These are phyloP conservation scores for Eucalyptus viminalis DNA, from an alignment of 345 rosid genomes.

Conservation along the genomic window DNA sequence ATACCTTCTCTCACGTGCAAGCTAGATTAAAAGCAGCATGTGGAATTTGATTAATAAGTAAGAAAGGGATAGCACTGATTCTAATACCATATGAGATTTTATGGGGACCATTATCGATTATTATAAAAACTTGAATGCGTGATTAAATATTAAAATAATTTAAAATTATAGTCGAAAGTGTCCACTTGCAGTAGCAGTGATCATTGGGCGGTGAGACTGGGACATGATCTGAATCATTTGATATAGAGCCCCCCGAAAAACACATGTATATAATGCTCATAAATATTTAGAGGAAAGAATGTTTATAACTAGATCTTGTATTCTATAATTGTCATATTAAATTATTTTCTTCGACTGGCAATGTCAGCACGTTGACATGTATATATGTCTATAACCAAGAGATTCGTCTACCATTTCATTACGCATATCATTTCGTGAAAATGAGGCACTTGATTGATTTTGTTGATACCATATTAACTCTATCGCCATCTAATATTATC, in stretches of 20 bases:
- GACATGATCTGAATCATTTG: neutral
- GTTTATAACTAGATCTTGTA: neutral
- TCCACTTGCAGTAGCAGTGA: neutral
- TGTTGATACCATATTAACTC: neutral
- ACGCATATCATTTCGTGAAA: neutral
- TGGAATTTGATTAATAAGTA: neutral
- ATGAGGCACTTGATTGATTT: neutral
- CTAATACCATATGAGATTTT: neutral
- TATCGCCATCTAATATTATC: neutral
- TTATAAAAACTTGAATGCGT: neutral
- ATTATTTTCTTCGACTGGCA: neutral
- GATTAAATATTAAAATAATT: neutral
- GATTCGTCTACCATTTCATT: neutral
- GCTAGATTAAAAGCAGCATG: neutral
- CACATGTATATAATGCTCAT: neutral
- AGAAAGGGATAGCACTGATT: neutral
- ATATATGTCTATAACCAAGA: neutral
- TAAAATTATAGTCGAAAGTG: neutral
- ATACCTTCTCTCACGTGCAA: neutral
- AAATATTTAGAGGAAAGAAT: neutral
- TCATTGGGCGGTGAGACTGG: neutral
- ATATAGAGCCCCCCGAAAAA: neutral
- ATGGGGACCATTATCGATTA: accelerated
- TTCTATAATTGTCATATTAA: neutral
- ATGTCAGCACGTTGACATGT: neutral